Evolutionary conservation across 1,139 yeast genomes (phyloP), one percentile per base, ranked within the genome.

Genomic region (Pichia inconspicua): DNA sequence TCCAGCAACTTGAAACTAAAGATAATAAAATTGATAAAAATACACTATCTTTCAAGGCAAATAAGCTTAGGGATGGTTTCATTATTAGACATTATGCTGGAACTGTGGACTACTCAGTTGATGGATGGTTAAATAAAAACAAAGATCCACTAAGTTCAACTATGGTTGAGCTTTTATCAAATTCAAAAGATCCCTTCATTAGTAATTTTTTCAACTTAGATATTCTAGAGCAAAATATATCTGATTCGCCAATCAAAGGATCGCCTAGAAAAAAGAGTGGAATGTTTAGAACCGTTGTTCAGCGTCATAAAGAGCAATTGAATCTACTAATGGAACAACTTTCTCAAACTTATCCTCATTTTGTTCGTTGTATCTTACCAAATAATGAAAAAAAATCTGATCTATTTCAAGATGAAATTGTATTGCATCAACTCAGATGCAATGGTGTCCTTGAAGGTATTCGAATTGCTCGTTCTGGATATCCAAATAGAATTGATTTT

Each of bases 401-500:
- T 43, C 70, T 73, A 44, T 84, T 92, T 60, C 90, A 89, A 58
- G 87, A 84, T 59, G 70, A 68, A 31, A 69, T 94, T 39, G 96
- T 94, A 4, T 70, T 92, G 46, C 92, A 86, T 52, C 99, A 94
- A 66, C 73, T 94, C 52, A 75, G 97, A 53, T 94, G 97, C 64
- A 94, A 94, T 63, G 99, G 99, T 75, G 99, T 94, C 14, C 70
- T 94, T 45, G 99, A 94, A 71, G 99, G 99, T 54, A 94, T 94
- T 41, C 76, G 98, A 66, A 92, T 94, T 54, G 96, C 97, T 0
- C 75, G 99, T 55, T 90, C 96, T 15, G 99, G 99, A 3, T 94
- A 85, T 63, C 98, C 99, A 1, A 94, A 94, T 66, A 77, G 97
- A 56, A 78, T 92, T 63, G 78, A 83, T 43, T 92, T 90, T 65